Conservation (phyloP, 768 basidiomycete species). For the Cystobasidium onofrii region DNA sequence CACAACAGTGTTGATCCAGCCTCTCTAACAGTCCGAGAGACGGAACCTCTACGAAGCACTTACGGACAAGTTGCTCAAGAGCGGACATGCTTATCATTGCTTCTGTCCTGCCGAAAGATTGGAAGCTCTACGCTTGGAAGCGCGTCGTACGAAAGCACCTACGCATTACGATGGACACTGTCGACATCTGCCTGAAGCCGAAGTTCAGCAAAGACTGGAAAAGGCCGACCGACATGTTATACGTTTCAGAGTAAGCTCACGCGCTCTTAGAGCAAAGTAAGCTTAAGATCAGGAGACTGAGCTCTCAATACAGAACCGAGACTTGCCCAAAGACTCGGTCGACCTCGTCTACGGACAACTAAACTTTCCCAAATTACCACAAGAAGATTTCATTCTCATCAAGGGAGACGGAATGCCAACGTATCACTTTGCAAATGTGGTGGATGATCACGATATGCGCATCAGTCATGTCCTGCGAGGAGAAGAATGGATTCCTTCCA, state of each 20-base stretch:
- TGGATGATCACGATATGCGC: constrained; percentile 92
- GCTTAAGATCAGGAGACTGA: not conserved
- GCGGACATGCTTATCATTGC: constrained; percentile 84
- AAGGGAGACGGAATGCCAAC: constrained; percentile 92
- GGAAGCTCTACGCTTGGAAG: constrained; percentile 57
- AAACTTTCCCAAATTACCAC: constrained; percentile 51
- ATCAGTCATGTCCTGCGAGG: constrained; percentile 92
- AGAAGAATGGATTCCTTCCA: constrained; percentile 92
- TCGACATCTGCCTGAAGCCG: constrained; percentile 75
- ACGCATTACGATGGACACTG: constrained; percentile 82
- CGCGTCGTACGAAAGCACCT: constrained; percentile 66
- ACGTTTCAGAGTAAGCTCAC: constrained; percentile 66
- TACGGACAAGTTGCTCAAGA: constrained; percentile 68
- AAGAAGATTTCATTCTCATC: constrained; percentile 70
- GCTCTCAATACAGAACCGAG: constrained; percentile 7
- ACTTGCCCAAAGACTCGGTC: constrained; percentile 8
- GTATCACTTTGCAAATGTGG: constrained; percentile 90
- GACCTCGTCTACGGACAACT: constrained; percentile 58
- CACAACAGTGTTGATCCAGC: not conserved
- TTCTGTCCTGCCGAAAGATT: constrained; percentile 77
- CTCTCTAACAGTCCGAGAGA: constrained; percentile 59
- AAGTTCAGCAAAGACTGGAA: constrained; percentile 62
- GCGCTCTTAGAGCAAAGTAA: not conserved
- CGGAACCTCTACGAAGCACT: constrained; percentile 73
- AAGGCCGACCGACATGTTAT: constrained; percentile 73